Base-by-base conservation (phyloP, 2,329 filamentous ascomycete genomes). In the Sclerotinia trifoliorum region DNA sequence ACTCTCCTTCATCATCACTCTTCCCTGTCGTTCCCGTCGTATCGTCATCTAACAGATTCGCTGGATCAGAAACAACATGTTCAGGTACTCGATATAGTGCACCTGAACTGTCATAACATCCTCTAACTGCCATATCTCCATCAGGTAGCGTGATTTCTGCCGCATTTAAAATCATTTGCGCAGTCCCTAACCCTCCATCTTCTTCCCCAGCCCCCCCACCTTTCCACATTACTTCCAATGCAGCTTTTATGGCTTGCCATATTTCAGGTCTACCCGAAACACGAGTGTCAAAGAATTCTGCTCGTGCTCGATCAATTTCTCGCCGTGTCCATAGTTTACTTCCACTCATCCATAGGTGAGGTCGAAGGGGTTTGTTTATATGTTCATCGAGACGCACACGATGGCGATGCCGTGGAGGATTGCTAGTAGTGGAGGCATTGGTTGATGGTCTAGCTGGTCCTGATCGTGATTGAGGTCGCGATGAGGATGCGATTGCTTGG, bases 221-320 rank as follows among this genome's bases (percentile, higher is more conserved):
- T 64, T 51, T 82, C 80, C 90, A 90, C 70, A 97, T 78, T 8
- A 91, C 81, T 70, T 90, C 85, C 24, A 93, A 83, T 0, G 89
- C 90, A 1, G 87, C 81, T 57, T 85, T 84, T 19, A 97, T 79
- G 0, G 91, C 89, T 73, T 87, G 87, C 94, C 94, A 98, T 35
- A 95, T 85, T 78, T 97, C 92, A 5, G 84, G 75, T 5, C 87
- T 84, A 2, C 93, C 93, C 0, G 90, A 91, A 21, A 96, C 92
- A 58, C 93, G 83, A 1, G 94, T 97, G 70, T 97, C 93, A 79
- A 96, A 98, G 82, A 96, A 97, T 70, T 93, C 93, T 61, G 80
- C 81, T 61, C 94, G 86, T 80, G 97, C 92, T 44, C 83, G 83
- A 69, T 88, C 86, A 2, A 97, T 82, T 65, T 89, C 82, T 21